Conservation (phyloP, 345 rosid species). For the Salix brachista region DNA sequence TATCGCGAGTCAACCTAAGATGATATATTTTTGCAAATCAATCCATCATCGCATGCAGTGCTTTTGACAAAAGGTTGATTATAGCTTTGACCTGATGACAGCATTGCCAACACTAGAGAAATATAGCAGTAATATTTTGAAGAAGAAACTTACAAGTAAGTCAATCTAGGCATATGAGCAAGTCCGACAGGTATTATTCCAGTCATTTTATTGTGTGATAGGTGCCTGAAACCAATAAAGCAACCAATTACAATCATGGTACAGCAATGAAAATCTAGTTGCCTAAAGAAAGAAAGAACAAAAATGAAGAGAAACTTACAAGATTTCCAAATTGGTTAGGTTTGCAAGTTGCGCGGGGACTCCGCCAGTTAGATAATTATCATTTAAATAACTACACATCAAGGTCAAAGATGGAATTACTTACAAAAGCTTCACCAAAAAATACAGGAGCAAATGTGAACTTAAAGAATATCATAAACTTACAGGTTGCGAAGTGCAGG, state of each 20-base stretch:
- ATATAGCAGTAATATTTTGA: background rate
- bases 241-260: background rate
- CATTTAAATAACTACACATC: constrained; percentile 65
- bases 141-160: constrained; percentile 62
- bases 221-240: constrained; percentile 48
- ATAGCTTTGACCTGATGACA: background rate
- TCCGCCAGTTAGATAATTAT: constrained; percentile 90
- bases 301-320: constrained; percentile 47
- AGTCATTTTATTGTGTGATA: constrained; percentile 78
- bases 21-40: background rate
- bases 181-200: constrained; percentile 71
- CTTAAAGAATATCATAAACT: constrained; percentile 19
- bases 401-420: background rate
- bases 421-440: background rate
- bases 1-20: background rate
- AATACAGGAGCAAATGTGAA: background rate
- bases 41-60: background rate
- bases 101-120: background rate
- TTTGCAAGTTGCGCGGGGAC: constrained; percentile 90
- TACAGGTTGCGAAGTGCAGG: constrained; percentile 86
- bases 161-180: constrained; percentile 71
- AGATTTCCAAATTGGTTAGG: constrained; percentile 77
- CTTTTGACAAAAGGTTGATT: background rate
- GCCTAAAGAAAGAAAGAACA: background rate
- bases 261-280: background rate